Percentiles rank a stretch among this genome's conserved stretches.
Conservation (phyloP, 2,329 filamentous ascomycete genomes). For the Stagonosporopsis rhizophila region DNA sequence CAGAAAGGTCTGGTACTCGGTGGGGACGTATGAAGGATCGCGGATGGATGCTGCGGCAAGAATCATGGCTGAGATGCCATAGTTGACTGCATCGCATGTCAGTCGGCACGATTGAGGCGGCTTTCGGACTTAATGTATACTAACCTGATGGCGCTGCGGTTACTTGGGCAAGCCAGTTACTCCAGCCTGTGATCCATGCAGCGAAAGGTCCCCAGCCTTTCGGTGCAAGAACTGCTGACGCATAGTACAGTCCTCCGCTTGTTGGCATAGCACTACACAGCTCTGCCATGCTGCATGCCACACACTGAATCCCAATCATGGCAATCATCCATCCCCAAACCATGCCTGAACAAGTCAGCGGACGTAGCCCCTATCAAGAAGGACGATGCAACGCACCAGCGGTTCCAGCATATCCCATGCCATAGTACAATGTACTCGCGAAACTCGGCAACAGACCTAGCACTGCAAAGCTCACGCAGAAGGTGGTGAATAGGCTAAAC, state of each 20-base stretch:
- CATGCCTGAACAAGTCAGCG: slow-evolving; percentile 60
- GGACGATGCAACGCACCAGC: slow-evolving; percentile 40
- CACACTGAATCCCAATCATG: slow-evolving; percentile 74
- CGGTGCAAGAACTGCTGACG: slow-evolving; percentile 73
- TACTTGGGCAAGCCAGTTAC: slow-evolving; percentile 72
- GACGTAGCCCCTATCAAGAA: neutral
- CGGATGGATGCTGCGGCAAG: slow-evolving; percentile 73
- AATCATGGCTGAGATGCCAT: slow-evolving; percentile 72
- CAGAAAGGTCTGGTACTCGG: slow-evolving; percentile 72
- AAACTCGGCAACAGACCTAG: slow-evolving; percentile 75
- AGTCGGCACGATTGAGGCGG: slow-evolving; percentile 2
- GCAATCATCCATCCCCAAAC: slow-evolving; percentile 79
- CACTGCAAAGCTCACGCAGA: slow-evolving; percentile 77
- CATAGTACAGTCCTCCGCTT: slow-evolving; percentile 75
- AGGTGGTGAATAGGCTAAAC: slow-evolving; percentile 76
- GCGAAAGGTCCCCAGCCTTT: slow-evolving; percentile 70
- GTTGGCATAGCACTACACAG: slow-evolving; percentile 77
- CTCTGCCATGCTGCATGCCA: slow-evolving; percentile 71
- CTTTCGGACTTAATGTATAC: slow-evolving; percentile 9
- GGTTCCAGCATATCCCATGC: slow-evolving; percentile 61
- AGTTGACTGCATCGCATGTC: slow-evolving; percentile 60
- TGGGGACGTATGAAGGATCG: slow-evolving; percentile 70
- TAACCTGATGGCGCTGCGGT: slow-evolving; percentile 66
- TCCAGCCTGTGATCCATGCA: slow-evolving; percentile 74
- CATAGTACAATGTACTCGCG: slow-evolving; percentile 74